phyloP scores from a whole-genome alignment of 1,139 yeast species.

The Suhomyces yuchorum region DNA sequence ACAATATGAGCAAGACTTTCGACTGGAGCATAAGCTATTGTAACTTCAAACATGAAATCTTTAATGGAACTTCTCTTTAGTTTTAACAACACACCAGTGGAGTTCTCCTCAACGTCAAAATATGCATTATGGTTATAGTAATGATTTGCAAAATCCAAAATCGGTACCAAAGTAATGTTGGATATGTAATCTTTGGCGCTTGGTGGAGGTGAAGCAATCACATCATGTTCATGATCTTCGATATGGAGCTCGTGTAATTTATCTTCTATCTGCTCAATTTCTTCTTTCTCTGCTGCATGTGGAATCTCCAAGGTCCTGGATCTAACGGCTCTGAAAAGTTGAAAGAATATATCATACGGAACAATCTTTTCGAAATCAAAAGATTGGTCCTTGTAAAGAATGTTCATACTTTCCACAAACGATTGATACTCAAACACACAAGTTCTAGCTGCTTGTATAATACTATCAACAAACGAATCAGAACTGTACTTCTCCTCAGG shows the following conservation, averaged over 20 bases:
- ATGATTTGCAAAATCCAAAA: constrained; percentile 71
- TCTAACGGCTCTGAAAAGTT: constrained; percentile 50
- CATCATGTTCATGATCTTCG: constrained; percentile 1
- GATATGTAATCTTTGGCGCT: constrained; percentile 42
- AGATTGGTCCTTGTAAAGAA: constrained; percentile 14
- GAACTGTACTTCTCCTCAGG: constrained; percentile 18
- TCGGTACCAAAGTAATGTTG: constrained; percentile 62
- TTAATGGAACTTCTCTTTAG: constrained; percentile 21
- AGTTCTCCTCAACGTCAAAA: constrained; percentile 59
- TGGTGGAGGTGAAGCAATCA: background rate
- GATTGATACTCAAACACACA: constrained; percentile 25
- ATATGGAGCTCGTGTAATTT: background rate
- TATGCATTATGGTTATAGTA: constrained; percentile 47
- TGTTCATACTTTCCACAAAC: constrained; percentile 21
- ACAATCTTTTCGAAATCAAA: constrained; percentile 16
- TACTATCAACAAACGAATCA: constrained; percentile 21
- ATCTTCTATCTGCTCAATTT: constrained; percentile 7
- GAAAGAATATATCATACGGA: constrained; percentile 35
- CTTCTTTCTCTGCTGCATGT: constrained; percentile 22
- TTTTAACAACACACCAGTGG: constrained; percentile 48
- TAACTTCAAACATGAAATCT: constrained; percentile 35
- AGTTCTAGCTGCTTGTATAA: constrained; percentile 22
- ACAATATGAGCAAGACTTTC: constrained; percentile 52
- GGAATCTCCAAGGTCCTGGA: constrained; percentile 71
- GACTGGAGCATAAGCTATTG: constrained; percentile 51